Conservation (phyloP, 108 stramenopile species). For the Fistulifera pelliculosa region DNA sequence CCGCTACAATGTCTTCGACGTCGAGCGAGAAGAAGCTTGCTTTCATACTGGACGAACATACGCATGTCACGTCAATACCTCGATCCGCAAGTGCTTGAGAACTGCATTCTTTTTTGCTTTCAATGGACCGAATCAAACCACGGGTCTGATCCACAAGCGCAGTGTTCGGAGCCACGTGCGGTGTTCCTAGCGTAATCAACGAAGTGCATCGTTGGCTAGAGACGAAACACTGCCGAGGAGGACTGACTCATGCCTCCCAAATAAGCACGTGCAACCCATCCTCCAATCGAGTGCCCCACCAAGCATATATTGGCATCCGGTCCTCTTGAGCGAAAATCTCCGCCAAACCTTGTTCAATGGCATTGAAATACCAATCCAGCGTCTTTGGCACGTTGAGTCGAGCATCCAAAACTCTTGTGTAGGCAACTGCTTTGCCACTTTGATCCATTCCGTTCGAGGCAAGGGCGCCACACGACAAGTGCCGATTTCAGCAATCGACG, state of each 20-base stretch:
- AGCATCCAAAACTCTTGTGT: slow-evolving; percentile 55
- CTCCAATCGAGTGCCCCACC: slow-evolving; percentile 67
- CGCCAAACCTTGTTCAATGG: slow-evolving; percentile 47
- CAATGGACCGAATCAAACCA: slow-evolving; percentile 56
- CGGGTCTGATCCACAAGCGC: slow-evolving; percentile 74
- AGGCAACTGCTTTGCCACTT: slow-evolving; percentile 56
- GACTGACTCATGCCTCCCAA: slow-evolving; percentile 55
- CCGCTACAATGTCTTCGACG: slow-evolving; percentile 59
- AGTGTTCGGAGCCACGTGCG: slow-evolving; percentile 48
- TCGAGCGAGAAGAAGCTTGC: slow-evolving; percentile 43
- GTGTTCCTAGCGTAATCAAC: slow-evolving; percentile 64
- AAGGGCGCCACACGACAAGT: slow-evolving; percentile 45
- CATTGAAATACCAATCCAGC: slow-evolving; percentile 70
- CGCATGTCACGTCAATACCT: slow-evolving; percentile 57
- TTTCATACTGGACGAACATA: slow-evolving; percentile 34
- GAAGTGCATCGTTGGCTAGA: slow-evolving; percentile 35
- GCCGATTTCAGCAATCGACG: slow-evolving; percentile 19
- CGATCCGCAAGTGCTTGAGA: slow-evolving; percentile 30
- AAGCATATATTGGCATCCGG: slow-evolving; percentile 46
- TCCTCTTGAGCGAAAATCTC: slow-evolving; percentile 47
- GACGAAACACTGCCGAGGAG: slow-evolving; percentile 35
- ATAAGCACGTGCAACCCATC: slow-evolving; percentile 72
- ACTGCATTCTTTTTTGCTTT: slow-evolving; percentile 29
- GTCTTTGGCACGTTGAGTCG: slow-evolving; percentile 42
- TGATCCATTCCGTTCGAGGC: slow-evolving; percentile 77